Evolutionary conservation across 768 basidiomycete species (phyloP), one percentile per base, ranked within the genome.

Genomic region (Leccinum uliginosum): DNA sequence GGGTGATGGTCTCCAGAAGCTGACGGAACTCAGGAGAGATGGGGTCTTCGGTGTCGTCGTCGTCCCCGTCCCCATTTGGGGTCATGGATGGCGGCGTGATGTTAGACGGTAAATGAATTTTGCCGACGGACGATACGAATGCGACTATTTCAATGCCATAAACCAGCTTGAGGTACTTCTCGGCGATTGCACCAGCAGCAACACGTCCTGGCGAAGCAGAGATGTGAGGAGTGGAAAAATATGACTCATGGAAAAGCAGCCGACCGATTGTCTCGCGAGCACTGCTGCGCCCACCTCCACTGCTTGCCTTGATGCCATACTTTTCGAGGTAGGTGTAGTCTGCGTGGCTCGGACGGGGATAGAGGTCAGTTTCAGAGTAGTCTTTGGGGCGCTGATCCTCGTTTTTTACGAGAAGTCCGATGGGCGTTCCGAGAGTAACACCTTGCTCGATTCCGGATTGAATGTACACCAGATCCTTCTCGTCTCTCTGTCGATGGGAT

Each of bases 371-470:
- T 78, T 98, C 97, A 61, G 94, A 87, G 74, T 99, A 99, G 74
- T 99, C 97, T 67, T 98, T 91, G 19, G 97, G 97, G 27, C 97
- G 81, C 69, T 99, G 97, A 71, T 99, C 97, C 76, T 98, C 94
- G 74, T 99, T 99, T 67, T 85, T 91, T 38, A 99, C 93, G 51
- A 98, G 79, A n/a, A 99, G 84, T 2, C 87, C 95, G 66, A 99
- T 98, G 21, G 97, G 97, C 19, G 97, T 99, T 47, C 97, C 97
- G 21, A 99, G 85, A 3, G 97, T 98, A 27, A 96, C 86, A 26
- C 93, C 97, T 60, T 89, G 86, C 72, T 99, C 97, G 27, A 87
- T 78, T 27, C 97, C 97, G 30, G 94, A 96, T 72, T 99, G 97
- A 30, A 99, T 76, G 53, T 89, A 85, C 15, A 98, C 94, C 21